Conservation (phyloP, 2,329 filamentous ascomycete genomes). For the Verticillium dahliae region DNA sequence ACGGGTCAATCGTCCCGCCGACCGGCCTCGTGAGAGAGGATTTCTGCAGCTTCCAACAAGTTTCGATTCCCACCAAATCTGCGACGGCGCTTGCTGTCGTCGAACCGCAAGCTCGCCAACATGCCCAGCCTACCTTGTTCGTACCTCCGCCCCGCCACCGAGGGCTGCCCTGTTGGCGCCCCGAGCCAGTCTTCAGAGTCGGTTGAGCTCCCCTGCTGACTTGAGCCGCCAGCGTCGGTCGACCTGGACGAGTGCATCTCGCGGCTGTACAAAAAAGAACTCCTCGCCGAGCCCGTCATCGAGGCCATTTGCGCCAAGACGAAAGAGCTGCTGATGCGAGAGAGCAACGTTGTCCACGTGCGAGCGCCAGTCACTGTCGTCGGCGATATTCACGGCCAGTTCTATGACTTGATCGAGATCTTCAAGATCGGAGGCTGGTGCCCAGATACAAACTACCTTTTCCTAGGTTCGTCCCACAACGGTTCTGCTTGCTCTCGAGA, state of each 20-base stretch:
- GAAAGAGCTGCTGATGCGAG: slow-evolving; percentile 97
- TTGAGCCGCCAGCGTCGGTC: slow-evolving; percentile 67
- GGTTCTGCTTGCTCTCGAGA: not conserved
- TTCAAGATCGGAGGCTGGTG: slow-evolving; percentile 97
- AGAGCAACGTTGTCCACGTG: slow-evolving; percentile 99
- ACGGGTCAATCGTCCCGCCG: not conserved
- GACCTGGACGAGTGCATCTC: slow-evolving; percentile 98
- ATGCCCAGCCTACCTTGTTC: slow-evolving; percentile 54
- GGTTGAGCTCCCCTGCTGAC: not conserved
- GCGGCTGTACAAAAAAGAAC: slow-evolving; percentile 92
- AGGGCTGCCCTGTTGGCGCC: not conserved
- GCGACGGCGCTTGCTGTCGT: not conserved
- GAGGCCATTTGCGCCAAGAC: slow-evolving; percentile 99
- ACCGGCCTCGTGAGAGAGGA: slow-evolving; percentile 15
- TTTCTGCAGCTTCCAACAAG: not conserved
- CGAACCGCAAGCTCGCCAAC: slow-evolving; percentile 18
- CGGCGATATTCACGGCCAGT: slow-evolving; percentile 97
- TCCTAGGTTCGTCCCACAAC: slow-evolving; percentile 60
- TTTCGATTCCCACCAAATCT: not conserved
- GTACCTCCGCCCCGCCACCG: slow-evolving; percentile 14
- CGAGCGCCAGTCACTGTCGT: slow-evolving; percentile 93
- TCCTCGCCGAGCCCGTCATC: slow-evolving; percentile 94
- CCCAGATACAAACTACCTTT: slow-evolving; percentile 97
- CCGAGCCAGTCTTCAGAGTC: not conserved
- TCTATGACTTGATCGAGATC: slow-evolving; percentile 98